Conservation (phyloP, 306 rosid genomes). For the Cucumis cinereus region DNA sequence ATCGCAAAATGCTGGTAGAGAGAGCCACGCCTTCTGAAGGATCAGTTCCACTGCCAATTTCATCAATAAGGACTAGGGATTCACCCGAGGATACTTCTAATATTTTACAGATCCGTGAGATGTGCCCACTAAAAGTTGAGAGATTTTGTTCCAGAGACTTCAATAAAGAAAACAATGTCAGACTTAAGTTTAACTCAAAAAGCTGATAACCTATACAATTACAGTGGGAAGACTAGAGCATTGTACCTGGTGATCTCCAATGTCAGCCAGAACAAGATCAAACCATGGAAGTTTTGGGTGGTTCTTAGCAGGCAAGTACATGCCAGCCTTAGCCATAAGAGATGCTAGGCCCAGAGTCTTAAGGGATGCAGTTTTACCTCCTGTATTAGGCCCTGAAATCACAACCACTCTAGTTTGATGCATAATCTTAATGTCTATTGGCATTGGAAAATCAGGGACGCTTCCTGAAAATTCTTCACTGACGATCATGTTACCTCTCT, state of each 20-base stretch:
- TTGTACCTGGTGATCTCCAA: conserved; percentile 94
- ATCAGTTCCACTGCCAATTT: conserved; percentile 94
- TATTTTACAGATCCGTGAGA: conserved; percentile 55
- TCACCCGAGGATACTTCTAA: conserved; percentile 57
- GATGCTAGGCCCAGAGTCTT: conserved; percentile 81
- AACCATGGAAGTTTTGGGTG: conserved; percentile 87
- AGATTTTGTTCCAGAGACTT: conserved; percentile 96
- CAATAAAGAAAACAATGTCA: conserved; percentile 33
- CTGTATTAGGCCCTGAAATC: conserved; percentile 95
- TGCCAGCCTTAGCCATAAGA: conserved; percentile 95
- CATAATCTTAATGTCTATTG: conserved; percentile 72
- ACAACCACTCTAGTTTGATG: conserved; percentile 72
- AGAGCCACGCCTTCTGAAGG: conserved; percentile 99
- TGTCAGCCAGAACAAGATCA: conserved; percentile 78
- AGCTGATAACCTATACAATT: conserved; percentile 1
- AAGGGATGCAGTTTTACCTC: conserved; percentile 96
- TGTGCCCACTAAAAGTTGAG: conserved; percentile 96
- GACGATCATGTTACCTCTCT: conserved; percentile 16
- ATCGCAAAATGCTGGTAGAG: conserved; percentile 75
- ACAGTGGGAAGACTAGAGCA: conserved; percentile 15
- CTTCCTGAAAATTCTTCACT: conserved; percentile 19
- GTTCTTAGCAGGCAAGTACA: conserved; percentile 78
- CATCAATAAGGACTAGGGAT: conserved; percentile 87
- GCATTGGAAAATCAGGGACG: conserved; percentile 56
- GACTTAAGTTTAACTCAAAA: conserved; percentile 26